Evolutionary conservation across 768 basidiomycete genomes (phyloP).

Genomic region (Polyporus arcularius): DNA sequence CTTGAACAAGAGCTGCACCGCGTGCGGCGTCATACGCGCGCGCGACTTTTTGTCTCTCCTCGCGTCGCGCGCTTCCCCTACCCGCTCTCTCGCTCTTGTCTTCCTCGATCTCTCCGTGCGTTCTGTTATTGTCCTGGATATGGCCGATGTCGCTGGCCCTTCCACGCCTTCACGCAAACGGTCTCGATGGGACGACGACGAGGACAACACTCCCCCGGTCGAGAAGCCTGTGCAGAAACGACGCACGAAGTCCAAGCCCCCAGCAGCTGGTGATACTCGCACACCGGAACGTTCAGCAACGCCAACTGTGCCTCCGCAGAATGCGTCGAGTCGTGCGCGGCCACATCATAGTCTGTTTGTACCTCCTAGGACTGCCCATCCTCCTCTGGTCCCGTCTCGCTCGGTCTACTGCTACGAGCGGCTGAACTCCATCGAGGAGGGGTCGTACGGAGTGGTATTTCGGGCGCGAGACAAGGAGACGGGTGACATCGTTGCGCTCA

Average conservation of each 20-base stretch:
- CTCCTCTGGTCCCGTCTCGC: slow-evolving; percentile 80
- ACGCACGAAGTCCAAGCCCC: slow-evolving; percentile 48
- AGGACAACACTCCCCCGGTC: slow-evolving; percentile 40
- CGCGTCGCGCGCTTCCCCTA: slow-evolving; percentile 1
- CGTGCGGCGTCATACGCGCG: slow-evolving; percentile 21
- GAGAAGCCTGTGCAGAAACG: slow-evolving; percentile 53
- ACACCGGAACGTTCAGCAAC: slow-evolving; percentile 25
- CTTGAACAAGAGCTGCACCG: slow-evolving; percentile 20
- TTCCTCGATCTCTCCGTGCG: not conserved
- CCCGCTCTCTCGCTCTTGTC: not conserved
- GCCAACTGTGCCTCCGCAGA: slow-evolving; percentile 16
- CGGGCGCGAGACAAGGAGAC: slow-evolving; percentile 95
- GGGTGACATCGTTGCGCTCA: slow-evolving; percentile 94
- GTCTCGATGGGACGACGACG: slow-evolving; percentile 71
- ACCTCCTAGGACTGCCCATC: slow-evolving; percentile 76
- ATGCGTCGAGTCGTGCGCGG: slow-evolving; percentile 19
- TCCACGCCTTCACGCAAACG: slow-evolving; percentile 68
- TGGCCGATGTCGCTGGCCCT: slow-evolving; percentile 31
- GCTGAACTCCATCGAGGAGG: slow-evolving; percentile 98
- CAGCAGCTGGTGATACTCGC: slow-evolving; percentile 21
- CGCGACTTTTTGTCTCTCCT: slow-evolving; percentile 17
- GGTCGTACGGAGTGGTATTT: slow-evolving; percentile 96
- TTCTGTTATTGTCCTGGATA: slow-evolving; percentile 4
- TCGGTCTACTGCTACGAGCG: slow-evolving; percentile 94
- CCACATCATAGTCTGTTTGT: slow-evolving; percentile 65